A percentile compares a stretch with the other conserved stretches of the same genome.
phyloP scores from a whole-genome alignment of 1,284 basidiomycete genomes.

The Mycocalia duriaeana region DNA sequence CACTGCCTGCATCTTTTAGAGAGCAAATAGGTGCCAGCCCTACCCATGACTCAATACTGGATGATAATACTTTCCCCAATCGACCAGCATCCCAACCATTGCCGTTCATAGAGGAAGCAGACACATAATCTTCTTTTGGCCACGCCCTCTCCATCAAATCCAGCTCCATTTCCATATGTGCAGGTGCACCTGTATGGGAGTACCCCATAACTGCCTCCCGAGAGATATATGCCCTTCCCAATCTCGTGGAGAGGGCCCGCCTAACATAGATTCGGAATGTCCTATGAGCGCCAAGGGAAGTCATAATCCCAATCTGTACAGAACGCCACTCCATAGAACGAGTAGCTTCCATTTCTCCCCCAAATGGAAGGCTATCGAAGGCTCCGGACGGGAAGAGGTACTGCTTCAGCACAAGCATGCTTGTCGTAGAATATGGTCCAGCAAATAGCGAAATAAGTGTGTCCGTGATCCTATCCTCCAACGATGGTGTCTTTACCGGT shows the following conservation, averaged over 20 bases:
- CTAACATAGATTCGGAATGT: conserved; percentile 63
- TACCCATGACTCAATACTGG: conserved; percentile 56
- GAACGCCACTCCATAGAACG: conserved; percentile 1
- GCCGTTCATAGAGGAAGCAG: conserved; percentile 25
- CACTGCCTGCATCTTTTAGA: conserved; percentile 14
- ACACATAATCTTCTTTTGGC: conserved; percentile 52
- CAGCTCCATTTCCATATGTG: conserved; percentile 50
- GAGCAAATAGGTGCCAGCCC: conserved; percentile 23
- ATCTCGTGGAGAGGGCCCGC: conserved; percentile 50
- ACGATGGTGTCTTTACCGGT: conserved; percentile 29
- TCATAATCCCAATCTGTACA: conserved; percentile 31
- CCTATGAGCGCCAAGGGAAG: conserved; percentile 60
- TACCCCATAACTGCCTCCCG: conserved; percentile 49
- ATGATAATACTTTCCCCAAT: conserved; percentile 48
- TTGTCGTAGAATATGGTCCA: conserved; percentile 60
- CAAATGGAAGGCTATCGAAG: not conserved
- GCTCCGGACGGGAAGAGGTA: conserved; percentile 20
- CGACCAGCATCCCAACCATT: conserved; percentile 59
- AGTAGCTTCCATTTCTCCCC: not conserved
- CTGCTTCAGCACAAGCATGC: conserved; percentile 53
- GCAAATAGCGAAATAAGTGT: conserved; percentile 51
- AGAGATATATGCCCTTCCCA: conserved; percentile 60
- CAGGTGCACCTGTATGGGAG: conserved; percentile 53
- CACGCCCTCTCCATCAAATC: conserved; percentile 68
- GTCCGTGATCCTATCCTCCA: conserved; percentile 55